A percentile compares a stretch with the other conserved stretches of the same genome.
Evolutionary conservation across 2,329 filamentous ascomycete genomes (phyloP).

Genomic region (Coniochaeta pulveracea): DNA sequence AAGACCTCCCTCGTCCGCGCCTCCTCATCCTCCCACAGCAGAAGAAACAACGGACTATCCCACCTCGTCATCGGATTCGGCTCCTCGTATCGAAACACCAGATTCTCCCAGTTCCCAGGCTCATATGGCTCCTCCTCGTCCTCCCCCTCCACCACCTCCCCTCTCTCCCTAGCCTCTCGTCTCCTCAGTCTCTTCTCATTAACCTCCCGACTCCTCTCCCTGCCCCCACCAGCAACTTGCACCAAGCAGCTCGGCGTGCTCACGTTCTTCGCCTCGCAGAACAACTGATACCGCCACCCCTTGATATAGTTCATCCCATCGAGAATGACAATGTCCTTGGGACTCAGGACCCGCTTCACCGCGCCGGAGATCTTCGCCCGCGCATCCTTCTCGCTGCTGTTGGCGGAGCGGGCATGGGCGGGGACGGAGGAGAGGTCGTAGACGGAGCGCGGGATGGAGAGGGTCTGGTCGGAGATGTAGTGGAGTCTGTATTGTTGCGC

Average conservation of each 20-base stretch:
- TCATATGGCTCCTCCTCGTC: constrained; percentile 37
- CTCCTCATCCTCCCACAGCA: constrained; percentile 63
- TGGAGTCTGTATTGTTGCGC: constrained; percentile 50
- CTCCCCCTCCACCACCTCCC: constrained; percentile 12
- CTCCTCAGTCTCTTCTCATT: constrained; percentile 47
- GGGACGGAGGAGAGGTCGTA: constrained; percentile 55
- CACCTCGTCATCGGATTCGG: constrained; percentile 76
- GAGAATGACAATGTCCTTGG: constrained; percentile 66
- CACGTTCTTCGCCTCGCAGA: constrained; percentile 73
- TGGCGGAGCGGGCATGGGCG: constrained; percentile 56
- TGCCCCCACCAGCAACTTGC: constrained; percentile 46
- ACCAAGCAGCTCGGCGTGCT: constrained; percentile 67
- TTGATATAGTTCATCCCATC: constrained; percentile 85
- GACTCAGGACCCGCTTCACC: constrained; percentile 63
- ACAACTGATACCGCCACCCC: constrained; percentile 77
- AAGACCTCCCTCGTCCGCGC: constrained; percentile 44
- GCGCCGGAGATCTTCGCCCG: constrained; percentile 66
- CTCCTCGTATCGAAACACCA: constrained; percentile 76
- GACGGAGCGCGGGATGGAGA: constrained; percentile 57
- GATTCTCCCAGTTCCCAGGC: constrained; percentile 59
- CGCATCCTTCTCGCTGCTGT: constrained; percentile 70
- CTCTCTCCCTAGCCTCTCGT: constrained; percentile 13
- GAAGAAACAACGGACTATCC: constrained; percentile 73
- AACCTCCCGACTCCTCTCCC: constrained; percentile 39
- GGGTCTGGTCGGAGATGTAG: constrained; percentile 61